Percentiles rank a stretch among this genome's conserved stretches.
Evolutionary conservation across 192 early-diverging fungal genomes (phyloP).

Genomic region (Coemansia sp.): DNA sequence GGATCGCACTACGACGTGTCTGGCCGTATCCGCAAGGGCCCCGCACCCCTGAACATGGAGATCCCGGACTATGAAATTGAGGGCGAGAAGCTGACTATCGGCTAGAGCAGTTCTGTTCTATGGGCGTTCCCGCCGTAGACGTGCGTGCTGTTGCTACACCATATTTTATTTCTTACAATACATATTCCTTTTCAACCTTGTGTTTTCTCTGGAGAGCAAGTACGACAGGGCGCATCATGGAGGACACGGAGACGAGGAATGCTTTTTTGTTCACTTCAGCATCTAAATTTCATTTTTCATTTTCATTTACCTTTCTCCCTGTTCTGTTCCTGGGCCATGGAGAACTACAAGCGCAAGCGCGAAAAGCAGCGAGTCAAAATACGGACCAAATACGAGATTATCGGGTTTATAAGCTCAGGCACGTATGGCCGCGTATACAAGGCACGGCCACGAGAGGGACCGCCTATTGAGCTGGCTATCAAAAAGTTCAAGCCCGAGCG

Average conservation of each 20-base stretch:
- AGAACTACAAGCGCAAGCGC: constrained; percentile 52
- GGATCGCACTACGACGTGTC: constrained; percentile 99
- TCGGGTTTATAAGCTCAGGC: constrained; percentile 91
- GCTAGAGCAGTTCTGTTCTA: constrained; percentile 56
- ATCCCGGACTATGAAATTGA: constrained; percentile 77
- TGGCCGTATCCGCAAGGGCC: constrained; percentile 96
- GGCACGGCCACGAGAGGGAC: constrained; percentile 61
- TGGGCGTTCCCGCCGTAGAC: not conserved
- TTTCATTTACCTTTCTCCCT: not conserved
- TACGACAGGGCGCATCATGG: not conserved
- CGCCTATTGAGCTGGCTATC: constrained; percentile 76
- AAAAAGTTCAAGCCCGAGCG: constrained; percentile 98
- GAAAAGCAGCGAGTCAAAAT: constrained; percentile 53
- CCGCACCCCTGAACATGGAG: constrained; percentile 97
- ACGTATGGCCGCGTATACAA: constrained; percentile 98
- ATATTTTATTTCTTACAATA: constrained; percentile 5
- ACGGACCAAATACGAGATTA: constrained; percentile 74
- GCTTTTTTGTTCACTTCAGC: too few species aligned
- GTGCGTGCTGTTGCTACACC: constrained; percentile 5
- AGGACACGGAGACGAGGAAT: too few species aligned
- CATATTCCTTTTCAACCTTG: too few species aligned
- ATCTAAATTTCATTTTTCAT: not conserved
- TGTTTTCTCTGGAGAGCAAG: too few species aligned
- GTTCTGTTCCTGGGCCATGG: constrained; percentile 21
- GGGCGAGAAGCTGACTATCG: constrained; percentile 82